Evolutionary conservation across 805 yeast species (phyloP), one percentile per base, ranked within the genome.

Genomic region (Candida silvicultrix): DNA sequence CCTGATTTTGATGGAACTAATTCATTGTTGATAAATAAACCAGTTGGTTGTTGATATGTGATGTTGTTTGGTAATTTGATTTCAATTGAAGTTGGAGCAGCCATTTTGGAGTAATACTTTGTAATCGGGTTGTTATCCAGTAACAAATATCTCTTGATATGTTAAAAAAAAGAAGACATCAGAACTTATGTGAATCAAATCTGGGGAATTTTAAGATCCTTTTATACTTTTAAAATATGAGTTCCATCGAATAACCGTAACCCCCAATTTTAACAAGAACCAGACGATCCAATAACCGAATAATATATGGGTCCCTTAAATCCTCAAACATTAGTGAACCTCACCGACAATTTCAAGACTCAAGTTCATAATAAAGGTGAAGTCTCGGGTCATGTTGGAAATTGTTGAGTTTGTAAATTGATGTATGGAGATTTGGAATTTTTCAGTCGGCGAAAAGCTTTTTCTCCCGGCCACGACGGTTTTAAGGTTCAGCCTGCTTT

Each of bases 11-110:
- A 74, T 42, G 66, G 52, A 41, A 80, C 84, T 52, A 77, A 78
- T 62, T 80, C 79, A 63, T 78, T 78, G 68, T 80, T 78, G 60
- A 81, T 81, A 70, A 80, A 80, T 59, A 79, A 64, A 55, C 86
- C 86, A 45, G 79, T 76, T 63, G 85, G 81, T 62, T 76, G 81
- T 44, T 69, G 70, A 56, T 78, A 78, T 29, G 68, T 62, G 47
- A 68, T 67, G 41, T 85, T 85, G 57, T 77, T 80, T 48, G 85
- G 84, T 48, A 75, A 66, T n/a, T 63, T 70, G 51, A 75, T 62
- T 40, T 46, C 47, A 21, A 53, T 42, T 6, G 55, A 40, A 25
- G 43, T 21, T 36, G 56, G 47, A 25, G 47, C 47, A 44, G 52
- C 47, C 44, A 32, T 36, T 4, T 34, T 34, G 31, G 4, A 28